Percentiles rank a stretch among this genome's conserved stretches.
Evolutionary conservation across 2,329 filamentous ascomycete species (phyloP).

Genomic region (Sporothrix pallida): DNA sequence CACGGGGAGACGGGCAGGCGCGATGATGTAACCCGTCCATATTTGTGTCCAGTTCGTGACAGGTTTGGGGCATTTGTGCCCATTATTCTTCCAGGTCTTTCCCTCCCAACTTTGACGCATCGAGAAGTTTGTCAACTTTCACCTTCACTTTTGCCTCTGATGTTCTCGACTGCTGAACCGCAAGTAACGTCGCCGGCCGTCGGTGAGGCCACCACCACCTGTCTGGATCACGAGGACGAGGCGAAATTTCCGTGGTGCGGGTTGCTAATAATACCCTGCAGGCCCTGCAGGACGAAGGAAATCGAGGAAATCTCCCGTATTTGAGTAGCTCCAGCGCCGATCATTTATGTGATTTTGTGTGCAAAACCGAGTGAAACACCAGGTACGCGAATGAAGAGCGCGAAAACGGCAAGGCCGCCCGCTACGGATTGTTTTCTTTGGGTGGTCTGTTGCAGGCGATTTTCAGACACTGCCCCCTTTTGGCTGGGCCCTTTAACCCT

Average conservation of each 20-base stretch:
- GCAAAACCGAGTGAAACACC: background rate
- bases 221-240: constrained; percentile 24
- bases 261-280: constrained; percentile 27
- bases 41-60: background rate
- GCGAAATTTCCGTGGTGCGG: background rate
- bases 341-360: background rate
- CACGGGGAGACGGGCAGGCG: background rate
- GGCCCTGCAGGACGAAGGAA: background rate
- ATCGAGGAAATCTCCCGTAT: constrained; percentile 4
- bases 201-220: background rate
- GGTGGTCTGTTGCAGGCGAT: constrained; percentile 11
- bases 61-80: background rate
- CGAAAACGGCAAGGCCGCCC: constrained; percentile 8
- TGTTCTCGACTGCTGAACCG: background rate
- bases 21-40: constrained; percentile 18
- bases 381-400: background rate
- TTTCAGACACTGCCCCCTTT: constrained; percentile 27
- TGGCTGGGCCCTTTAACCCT: background rate
- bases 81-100: background rate
- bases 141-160: background rate
- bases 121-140: background rate
- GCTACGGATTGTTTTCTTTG: background rate
- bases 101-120: background rate
- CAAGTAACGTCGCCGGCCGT: background rate
- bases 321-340: constrained; percentile 6